Evolutionary conservation across 139 green algal species (phyloP).

Genomic region (Deuterostichococcus epilithicus): DNA sequence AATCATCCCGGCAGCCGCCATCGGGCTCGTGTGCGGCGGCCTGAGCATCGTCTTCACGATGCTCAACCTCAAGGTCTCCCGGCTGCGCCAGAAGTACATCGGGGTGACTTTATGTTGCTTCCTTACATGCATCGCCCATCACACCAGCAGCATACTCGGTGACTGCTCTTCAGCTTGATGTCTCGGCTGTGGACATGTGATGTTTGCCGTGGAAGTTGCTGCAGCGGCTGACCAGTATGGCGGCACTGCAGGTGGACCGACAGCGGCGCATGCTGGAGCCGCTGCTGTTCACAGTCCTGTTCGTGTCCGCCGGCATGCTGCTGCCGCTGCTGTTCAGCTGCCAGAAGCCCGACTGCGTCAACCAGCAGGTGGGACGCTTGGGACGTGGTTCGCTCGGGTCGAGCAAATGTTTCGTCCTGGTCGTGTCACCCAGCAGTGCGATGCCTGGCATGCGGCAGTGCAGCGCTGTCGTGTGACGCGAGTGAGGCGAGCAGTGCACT

Average conservation of each 20-base stretch:
- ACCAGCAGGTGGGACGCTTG: slow-evolving; percentile 23
- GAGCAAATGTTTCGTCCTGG: too few species aligned
- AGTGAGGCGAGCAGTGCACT: too few species aligned
- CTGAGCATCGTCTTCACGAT: slow-evolving; percentile 72
- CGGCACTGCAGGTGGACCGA: background rate
- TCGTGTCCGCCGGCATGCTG: slow-evolving; percentile 71
- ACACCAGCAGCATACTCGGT: too few species aligned
- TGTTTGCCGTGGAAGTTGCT: too few species aligned
- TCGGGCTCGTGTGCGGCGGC: slow-evolving; percentile 65
- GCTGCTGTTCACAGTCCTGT: slow-evolving; percentile 66
- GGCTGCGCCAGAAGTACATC: slow-evolving; percentile 12
- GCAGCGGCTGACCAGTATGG: background rate
- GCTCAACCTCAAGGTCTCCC: slow-evolving; percentile 61
- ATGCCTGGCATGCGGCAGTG: too few species aligned
- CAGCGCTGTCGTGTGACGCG: too few species aligned
- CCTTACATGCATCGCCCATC: too few species aligned
- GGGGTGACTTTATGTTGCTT: background rate
- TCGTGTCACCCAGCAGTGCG: too few species aligned
- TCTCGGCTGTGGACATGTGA: too few species aligned
- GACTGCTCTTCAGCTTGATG: too few species aligned
- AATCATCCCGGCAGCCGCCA: slow-evolving; percentile 63
- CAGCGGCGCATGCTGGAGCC: slow-evolving; percentile 66
- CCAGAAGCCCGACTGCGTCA: slow-evolving; percentile 56
- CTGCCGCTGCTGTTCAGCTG: slow-evolving; percentile 82
- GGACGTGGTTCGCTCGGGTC: too few species aligned